A percentile compares a stretch with the other conserved stretches of the same genome.
Conservation (phyloP, 2,329 filamentous ascomycete genomes). For the Calonectria crousiana region DNA sequence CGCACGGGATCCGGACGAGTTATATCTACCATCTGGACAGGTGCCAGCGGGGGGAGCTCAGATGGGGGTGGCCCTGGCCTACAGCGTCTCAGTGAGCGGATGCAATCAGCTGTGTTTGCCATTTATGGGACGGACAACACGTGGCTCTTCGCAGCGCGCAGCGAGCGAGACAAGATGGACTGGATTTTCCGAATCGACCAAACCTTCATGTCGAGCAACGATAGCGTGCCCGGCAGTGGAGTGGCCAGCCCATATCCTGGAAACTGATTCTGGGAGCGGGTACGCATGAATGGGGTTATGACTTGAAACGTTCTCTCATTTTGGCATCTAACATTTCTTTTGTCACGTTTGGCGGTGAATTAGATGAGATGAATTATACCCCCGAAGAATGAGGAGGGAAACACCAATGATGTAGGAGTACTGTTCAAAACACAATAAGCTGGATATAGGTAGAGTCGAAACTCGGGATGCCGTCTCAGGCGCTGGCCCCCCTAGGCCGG, state of each 20-base stretch:
- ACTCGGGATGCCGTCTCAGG: slow-evolving; percentile 19
- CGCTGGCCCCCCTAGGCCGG: slow-evolving; percentile 8
- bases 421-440: slow-evolving; percentile 29
- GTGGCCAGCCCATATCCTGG: slow-evolving; percentile 50
- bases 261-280: slow-evolving; percentile 43
- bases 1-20: slow-evolving; percentile 64
- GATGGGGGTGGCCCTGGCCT: slow-evolving; percentile 53
- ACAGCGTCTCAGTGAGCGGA: slow-evolving; percentile 67
- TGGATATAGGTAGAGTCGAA: slow-evolving; percentile 40
- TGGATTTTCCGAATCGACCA: slow-evolving; percentile 98
- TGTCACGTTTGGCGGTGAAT: slow-evolving; percentile 44
- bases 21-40: slow-evolving; percentile 69
- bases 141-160: slow-evolving; percentile 91
- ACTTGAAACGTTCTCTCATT: slow-evolving; percentile 44
- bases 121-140: slow-evolving; percentile 95
- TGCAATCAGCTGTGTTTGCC: slow-evolving; percentile 85
- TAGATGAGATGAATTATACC: slow-evolving; percentile 48
- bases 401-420: slow-evolving; percentile 34
- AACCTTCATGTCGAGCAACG: slow-evolving; percentile 68
- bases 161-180: slow-evolving; percentile 92
- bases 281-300: slow-evolving; percentile 39
- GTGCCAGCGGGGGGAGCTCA: slow-evolving; percentile 51
- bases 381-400: slow-evolving; percentile 43
- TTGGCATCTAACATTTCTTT: slow-evolving; percentile 44
- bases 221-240: slow-evolving; percentile 54